Base-by-base conservation (phyloP, 2,329 filamentous ascomycete species). In the Aspergillus pseudoviridinutans region DNA sequence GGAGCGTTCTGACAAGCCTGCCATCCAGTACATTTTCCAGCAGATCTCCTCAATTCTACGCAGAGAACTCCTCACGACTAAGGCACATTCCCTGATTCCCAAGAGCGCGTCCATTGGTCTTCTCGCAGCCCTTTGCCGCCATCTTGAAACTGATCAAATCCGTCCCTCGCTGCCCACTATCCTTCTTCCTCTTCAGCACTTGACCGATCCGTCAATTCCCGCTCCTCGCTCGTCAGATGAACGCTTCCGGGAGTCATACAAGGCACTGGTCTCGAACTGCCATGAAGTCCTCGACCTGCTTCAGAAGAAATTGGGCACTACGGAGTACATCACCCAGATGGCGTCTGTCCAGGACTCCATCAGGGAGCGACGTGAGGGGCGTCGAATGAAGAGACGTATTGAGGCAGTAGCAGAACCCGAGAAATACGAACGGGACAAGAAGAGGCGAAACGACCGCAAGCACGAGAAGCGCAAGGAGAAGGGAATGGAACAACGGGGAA, bases 381-480 rank as follows among this genome's bases (percentile, higher is more conserved):
- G 95, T 62, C 85, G 88, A 54, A 85, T 82, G 62, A 99, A 99
- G 84, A 84, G 94, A 68, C 90, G 91, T 76, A 90, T 97, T 62
- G 92, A 95, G 71, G 90, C 90, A 10, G 87, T 99, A 25, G 84
- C 84, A 51, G 85, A 89, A 68, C 94, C 94, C 1, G 93, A 94
- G 76, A 88, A 82, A 70, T 86, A 87, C 66, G 90, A 87, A 28
- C 80, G 83, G 68, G 87, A 89, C 66, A 97, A 97, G 85, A 86
- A 84, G 71, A 90, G 88, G 79, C 92, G 88, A 79, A 83, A 89
- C 61, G 91, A 94, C 71, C 86, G 87, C 79, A 94, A 94, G 80
- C 92, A 87, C 78, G 88, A 88, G 66, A 86, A 87, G 74, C 86
- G 87, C 72, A 96, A 91, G 82, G 89, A 88, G 74, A 90, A 85